Evolutionary conservation across 2,329 filamentous ascomycete species (phyloP), one percentile per base, ranked within the genome.

Genomic region (Colletotrichum ledebouriae): DNA sequence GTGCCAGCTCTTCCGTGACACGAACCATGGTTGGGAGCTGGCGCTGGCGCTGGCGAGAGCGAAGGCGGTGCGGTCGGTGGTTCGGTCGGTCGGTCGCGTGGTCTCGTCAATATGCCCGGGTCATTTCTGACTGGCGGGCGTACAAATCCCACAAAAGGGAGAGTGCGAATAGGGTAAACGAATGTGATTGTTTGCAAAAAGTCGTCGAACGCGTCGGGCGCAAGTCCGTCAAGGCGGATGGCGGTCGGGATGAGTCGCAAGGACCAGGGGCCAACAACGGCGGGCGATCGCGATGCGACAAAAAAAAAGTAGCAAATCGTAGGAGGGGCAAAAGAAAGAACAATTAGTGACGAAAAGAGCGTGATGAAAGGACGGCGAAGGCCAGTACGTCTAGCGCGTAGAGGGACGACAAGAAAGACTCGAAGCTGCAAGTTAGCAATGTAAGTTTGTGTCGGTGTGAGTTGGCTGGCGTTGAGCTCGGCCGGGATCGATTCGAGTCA

Each of bases 1-100:
- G 86, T 76, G 89, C 89, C 83, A 94, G 87, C 80, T 93, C 90
- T 73, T 91, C 89, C 75, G 89, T 91, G 79, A 95, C 87, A 82
- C 91, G 89, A 84, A 95, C 93, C 94, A 97, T 97, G 82, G 82
- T 86, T 78, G 78, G 25, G 25, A 25, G 25, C 25, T 25, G 25
- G 4, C 25, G 46, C 50, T 29, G 29, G 55, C 11, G 59, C 77
- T 79, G 72, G 74, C 70, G 72, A 72, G 63, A 42, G 12, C 17
- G 42, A n/a, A 15, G 46, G 13, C 29, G 47, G 15, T 52, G 49
- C 25, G 25, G 49, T 52, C 33, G 49, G 49, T 33, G 22, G 33
- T 52, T 61, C 50, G 60, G 34, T 62, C 25, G 25, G 47, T 66
- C 67, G 67, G 67, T 68, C 56, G 65, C 65, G 65, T 60, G 63